A percentile compares a stretch with the other conserved stretches of the same genome.
phyloP scores from a whole-genome alignment of 495 filamentous ascomycete genomes.

The Penicillium egyptiacum region DNA sequence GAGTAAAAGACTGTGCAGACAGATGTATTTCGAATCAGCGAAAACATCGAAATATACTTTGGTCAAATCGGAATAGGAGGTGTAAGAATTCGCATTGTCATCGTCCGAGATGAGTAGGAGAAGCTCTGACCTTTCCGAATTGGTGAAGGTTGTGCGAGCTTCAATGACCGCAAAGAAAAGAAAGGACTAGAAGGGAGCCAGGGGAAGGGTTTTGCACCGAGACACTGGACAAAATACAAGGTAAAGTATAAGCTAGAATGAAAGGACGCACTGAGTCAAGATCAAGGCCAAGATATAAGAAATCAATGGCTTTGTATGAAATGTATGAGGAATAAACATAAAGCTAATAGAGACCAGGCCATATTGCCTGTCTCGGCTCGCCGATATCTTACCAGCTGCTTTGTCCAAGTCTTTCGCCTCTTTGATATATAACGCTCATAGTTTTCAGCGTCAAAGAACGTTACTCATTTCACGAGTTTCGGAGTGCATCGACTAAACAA shows the following conservation, averaged over 20 bases:
- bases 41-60: too few species aligned
- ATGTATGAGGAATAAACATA: too few species aligned
- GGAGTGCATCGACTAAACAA: neutral
- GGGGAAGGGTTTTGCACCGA: neutral
- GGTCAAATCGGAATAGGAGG: too few species aligned
- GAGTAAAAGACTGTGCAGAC: too few species aligned
- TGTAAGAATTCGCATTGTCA: too few species aligned
- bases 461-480: neutral
- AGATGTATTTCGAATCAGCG: too few species aligned
- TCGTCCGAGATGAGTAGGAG: too few species aligned
- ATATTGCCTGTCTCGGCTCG: neutral
- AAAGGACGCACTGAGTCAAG: neutral
- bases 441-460: neutral
- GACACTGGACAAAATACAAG: neutral
- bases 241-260: neutral
- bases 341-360: neutral
- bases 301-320: neutral
- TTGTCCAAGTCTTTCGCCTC: neutral
- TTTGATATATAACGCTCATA: neutral
- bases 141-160: too few species aligned
- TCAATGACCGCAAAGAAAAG: neutral
- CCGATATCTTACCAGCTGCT: neutral
- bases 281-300: neutral
- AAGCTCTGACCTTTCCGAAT: too few species aligned
- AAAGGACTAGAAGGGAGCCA: neutral